A percentile compares a stretch with the other conserved stretches of the same genome.
Evolutionary conservation across 2,329 filamentous ascomycete genomes (phyloP).

Genomic region (Chaetomium globosum): DNA sequence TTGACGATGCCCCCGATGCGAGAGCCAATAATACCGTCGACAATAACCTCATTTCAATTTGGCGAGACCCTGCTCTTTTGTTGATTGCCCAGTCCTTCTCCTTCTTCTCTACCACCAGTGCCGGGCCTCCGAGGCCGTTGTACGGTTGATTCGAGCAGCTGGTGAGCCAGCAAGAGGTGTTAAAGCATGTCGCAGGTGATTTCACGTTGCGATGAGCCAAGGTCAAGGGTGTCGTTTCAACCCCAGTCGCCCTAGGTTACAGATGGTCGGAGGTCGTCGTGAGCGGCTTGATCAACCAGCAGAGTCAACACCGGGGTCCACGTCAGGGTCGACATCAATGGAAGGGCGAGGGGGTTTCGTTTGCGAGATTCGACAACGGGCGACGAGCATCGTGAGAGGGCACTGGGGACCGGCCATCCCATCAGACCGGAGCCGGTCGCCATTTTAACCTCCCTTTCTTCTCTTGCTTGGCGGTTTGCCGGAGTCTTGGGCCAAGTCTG

Average conservation of each 20-base stretch:
- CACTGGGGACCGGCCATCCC: not conserved
- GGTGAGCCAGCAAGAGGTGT: not conserved
- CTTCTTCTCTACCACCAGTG: not conserved
- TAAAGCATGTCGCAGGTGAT: constrained; percentile 15
- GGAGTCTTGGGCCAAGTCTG: constrained; percentile 28
- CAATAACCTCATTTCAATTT: constrained; percentile 24
- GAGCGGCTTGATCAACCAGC: not conserved
- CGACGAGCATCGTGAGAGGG: not conserved
- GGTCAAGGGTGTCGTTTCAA: constrained; percentile 2
- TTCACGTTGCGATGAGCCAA: not conserved
- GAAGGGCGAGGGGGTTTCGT: not conserved
- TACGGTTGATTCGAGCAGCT: not conserved
- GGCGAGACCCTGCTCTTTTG: not conserved
- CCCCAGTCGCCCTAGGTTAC: not conserved
- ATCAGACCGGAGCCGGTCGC: constrained; percentile 14
- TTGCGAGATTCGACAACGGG: not conserved
- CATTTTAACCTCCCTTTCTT: constrained; percentile 27
- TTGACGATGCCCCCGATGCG: constrained; percentile 27
- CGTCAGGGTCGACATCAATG: not conserved
- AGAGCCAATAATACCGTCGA: constrained; percentile 27
- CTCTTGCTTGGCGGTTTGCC: constrained; percentile 24
- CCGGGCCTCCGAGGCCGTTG: not conserved
- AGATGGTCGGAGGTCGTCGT: not conserved
- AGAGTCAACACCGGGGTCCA: not conserved
- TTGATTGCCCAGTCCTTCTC: not conserved